A percentile compares a stretch with the other conserved stretches of the same genome.
Evolutionary conservation across 225 moss, liverwort and hornwort genomes (phyloP).

Genomic region (Antitrichia curtipendula): DNA sequence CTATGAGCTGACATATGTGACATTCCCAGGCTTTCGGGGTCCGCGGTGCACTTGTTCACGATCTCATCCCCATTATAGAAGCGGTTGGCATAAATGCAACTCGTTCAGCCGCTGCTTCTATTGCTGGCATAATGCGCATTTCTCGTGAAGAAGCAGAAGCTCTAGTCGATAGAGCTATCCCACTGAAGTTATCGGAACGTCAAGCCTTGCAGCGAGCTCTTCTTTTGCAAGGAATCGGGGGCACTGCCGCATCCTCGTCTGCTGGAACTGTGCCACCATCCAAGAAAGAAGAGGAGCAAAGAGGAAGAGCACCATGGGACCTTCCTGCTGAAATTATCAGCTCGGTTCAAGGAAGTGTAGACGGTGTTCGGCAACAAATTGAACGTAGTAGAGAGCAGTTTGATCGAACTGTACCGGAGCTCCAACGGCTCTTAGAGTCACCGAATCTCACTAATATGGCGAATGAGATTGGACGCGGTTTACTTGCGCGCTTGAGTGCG

Average conservation of each 20-base stretch:
- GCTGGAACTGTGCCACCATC: neutral
- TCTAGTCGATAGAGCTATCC: constrained; percentile 41
- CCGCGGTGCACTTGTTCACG: constrained; percentile 51
- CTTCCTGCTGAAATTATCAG: constrained; percentile 34
- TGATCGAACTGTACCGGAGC: constrained; percentile 43
- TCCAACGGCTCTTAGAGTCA: constrained; percentile 37
- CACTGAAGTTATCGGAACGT: constrained; percentile 34
- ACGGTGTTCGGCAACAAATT: constrained; percentile 38
- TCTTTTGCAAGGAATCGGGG: constrained; percentile 37
- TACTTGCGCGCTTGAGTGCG: constrained; percentile 49
- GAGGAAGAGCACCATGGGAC: constrained; percentile 47
- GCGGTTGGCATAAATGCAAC: constrained; percentile 50
- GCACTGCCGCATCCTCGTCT: constrained; percentile 7
- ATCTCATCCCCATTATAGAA: constrained; percentile 54
- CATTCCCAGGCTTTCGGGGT: constrained; percentile 41
- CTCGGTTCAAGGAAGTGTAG: constrained; percentile 29
- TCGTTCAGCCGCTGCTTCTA: constrained; percentile 42
- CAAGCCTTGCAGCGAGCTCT: constrained; percentile 43
- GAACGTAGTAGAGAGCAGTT: constrained; percentile 32
- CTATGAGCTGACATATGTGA: neutral
- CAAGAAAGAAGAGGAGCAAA: constrained; percentile 13
- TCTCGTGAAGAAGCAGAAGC: constrained; percentile 51
- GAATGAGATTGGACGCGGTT: constrained; percentile 48
- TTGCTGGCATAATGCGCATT: constrained; percentile 33
- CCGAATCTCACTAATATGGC: constrained; percentile 43